Percentiles rank a stretch among this genome's conserved stretches.
phyloP scores from a whole-genome alignment of 805 yeast species.

The Starmerella powellii region DNA sequence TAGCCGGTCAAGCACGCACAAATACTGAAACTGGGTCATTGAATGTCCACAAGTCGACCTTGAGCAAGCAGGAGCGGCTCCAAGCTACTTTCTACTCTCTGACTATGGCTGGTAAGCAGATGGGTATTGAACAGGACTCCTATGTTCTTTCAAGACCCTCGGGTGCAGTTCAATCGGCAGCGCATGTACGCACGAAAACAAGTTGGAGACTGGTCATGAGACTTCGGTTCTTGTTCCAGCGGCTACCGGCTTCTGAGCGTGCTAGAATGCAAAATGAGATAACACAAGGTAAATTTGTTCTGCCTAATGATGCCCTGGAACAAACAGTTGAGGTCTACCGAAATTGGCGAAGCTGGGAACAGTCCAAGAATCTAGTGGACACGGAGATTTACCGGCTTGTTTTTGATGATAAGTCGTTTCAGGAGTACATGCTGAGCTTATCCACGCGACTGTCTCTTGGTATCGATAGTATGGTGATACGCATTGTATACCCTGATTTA shows the following conservation, averaged over 20 bases:
- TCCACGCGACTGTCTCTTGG: constrained; percentile 5
- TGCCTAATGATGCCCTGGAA: constrained; percentile 42
- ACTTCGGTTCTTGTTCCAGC: constrained; percentile 56
- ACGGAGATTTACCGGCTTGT: constrained; percentile 23
- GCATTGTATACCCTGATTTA: constrained; percentile 12
- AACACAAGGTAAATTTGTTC: constrained; percentile 30
- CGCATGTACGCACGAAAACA: constrained; percentile 67
- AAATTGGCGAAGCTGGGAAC: constrained; percentile 90
- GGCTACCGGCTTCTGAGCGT: constrained; percentile 42
- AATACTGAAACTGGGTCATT: background rate
- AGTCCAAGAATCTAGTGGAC: constrained; percentile 14
- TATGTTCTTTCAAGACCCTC: constrained; percentile 84
- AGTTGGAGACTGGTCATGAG: constrained; percentile 82
- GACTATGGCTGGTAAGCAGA: constrained; percentile 36
- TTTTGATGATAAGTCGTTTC: constrained; percentile 14
- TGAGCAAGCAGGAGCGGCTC: constrained; percentile 3
- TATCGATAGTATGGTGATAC: constrained; percentile 15
- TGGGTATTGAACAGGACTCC: constrained; percentile 66
- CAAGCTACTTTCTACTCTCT: constrained; percentile 14
- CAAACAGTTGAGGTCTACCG: constrained; percentile 50
- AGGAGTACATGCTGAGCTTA: constrained; percentile 15
- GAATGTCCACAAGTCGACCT: background rate
- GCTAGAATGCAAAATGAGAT: constrained; percentile 28
- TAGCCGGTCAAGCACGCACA: background rate
- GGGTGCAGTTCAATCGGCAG: constrained; percentile 55